A percentile compares a stretch with the other conserved stretches of the same genome.
Conservation (phyloP, 2,329 filamentous ascomycete genomes). For the Botrytis cinerea region DNA sequence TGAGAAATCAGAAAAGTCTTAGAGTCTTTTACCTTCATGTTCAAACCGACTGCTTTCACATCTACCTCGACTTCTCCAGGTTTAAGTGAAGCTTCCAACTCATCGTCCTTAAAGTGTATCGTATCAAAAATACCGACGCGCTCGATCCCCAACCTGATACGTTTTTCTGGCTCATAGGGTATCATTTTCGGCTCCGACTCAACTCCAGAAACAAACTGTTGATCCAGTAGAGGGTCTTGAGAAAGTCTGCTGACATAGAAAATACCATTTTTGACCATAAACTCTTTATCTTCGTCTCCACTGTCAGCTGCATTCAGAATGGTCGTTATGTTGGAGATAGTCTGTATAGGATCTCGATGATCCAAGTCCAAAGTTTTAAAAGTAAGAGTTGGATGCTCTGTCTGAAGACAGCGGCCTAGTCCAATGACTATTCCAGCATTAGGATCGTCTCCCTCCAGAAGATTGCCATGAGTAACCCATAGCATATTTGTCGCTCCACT, state of each 20-base stretch:
- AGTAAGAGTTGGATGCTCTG: conserved; percentile 27
- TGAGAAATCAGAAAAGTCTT: background rate
- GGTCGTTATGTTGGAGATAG: background rate
- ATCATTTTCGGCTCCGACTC: conserved; percentile 5
- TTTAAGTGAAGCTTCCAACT: background rate
- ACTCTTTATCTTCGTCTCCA: conserved; percentile 15
- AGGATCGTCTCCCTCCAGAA: conserved; percentile 16
- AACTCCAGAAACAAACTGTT: conserved; percentile 24
- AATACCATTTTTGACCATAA: background rate
- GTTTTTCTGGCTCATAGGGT: conserved; percentile 7
- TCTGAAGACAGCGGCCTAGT: conserved; percentile 21
- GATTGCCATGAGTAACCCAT: conserved; percentile 26
- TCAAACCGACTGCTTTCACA: conserved; percentile 17
- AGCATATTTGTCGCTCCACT: background rate
- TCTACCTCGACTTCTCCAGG: conserved; percentile 8
- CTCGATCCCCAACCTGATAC: conserved; percentile 12
- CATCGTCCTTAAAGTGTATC: conserved; percentile 4
- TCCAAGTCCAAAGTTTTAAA: conserved; percentile 26
- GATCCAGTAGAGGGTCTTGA: conserved; percentile 23
- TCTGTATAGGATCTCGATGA: conserved; percentile 2
- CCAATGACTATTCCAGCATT: conserved; percentile 21
- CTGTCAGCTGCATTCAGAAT: background rate
- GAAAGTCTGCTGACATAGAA: conserved; percentile 26
- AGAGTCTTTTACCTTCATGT: conserved; percentile 12
- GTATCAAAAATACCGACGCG: conserved; percentile 24